Conservation (phyloP, 2,329 filamentous ascomycete genomes). For the Diaporthe amygdali region DNA sequence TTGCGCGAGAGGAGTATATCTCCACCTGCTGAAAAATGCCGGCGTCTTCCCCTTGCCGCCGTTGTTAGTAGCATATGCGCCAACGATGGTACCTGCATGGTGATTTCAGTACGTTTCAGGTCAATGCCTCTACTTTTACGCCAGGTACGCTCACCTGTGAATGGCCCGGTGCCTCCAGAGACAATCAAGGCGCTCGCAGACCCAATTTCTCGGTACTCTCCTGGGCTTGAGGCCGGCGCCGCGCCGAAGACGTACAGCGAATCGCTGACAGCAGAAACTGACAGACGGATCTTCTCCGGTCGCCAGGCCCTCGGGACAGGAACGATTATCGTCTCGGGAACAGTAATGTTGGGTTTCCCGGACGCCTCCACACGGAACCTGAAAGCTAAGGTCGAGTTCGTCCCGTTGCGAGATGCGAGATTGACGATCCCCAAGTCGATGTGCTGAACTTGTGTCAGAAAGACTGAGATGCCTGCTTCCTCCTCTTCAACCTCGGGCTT, state of each 20-base stretch:
- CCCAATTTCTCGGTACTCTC: conserved; percentile 33
- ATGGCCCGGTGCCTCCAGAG: conserved; percentile 32
- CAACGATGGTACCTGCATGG: conserved; percentile 40
- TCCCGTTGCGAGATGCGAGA: conserved; percentile 8
- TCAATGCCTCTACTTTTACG: no score
- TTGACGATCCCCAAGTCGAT: conserved; percentile 38
- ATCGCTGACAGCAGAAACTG: conserved; percentile 34
- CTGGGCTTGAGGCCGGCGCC: conserved; percentile 27
- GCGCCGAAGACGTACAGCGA: conserved; percentile 38
- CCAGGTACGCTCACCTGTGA: not conserved
- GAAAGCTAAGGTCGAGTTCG: conserved; percentile 28
- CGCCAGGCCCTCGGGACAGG: conserved; percentile 33
- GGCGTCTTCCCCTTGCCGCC: conserved; percentile 27
- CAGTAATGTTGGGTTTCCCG: not conserved
- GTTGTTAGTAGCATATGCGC: conserved; percentile 43
- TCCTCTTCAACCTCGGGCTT: conserved; percentile 30
- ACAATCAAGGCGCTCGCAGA: conserved; percentile 38
- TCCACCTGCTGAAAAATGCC: conserved; percentile 9
- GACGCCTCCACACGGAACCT: conserved; percentile 26
- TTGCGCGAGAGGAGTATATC: conserved; percentile 14
- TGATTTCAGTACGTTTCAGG: not conserved
- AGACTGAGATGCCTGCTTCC: conserved; percentile 40
- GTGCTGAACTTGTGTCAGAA: conserved; percentile 39
- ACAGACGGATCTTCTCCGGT: conserved; percentile 32
- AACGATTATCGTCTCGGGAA: conserved; percentile 14